These are phyloP conservation scores for Erysimum cheiranthoides DNA, from an alignment of 345 rosid species.

Conservation along the genomic window DNA sequence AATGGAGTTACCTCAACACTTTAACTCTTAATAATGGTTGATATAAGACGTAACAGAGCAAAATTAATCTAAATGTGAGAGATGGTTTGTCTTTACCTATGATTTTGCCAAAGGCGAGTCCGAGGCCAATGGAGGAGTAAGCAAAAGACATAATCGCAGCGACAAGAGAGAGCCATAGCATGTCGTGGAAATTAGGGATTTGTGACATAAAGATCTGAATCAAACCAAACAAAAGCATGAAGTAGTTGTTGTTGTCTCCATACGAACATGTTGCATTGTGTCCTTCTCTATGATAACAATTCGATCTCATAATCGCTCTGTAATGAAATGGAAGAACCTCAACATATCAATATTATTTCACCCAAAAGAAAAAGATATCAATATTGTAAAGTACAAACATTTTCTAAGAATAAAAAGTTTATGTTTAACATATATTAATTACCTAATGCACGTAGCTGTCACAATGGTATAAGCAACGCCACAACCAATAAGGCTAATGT, in stretches of 20 bases:
- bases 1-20: too few relatives aligned
- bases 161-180: conserved; percentile 45
- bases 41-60: too few relatives aligned
- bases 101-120: conserved; percentile 41
- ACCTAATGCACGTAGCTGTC: conserved; percentile 69
- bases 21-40: too few relatives aligned
- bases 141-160: conserved; percentile 51
- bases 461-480: conserved; percentile 70
- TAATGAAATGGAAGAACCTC: background rate
- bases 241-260: conserved; percentile 53
- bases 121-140: conserved; percentile 47
- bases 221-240: conserved; percentile 64
- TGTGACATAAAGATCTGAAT: conserved; percentile 53
- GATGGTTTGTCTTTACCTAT: conserved; percentile 15
- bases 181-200: conserved; percentile 52
- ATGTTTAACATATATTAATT: conserved; percentile 36
- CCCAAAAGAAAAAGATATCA: background rate
- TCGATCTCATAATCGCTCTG: conserved; percentile 58
- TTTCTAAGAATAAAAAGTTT: background rate
- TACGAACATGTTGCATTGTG: conserved; percentile 51
- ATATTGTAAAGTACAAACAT: background rate
- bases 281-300: conserved; percentile 61
- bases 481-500: conserved; percentile 54
- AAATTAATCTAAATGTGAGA: background rate
- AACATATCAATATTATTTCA: background rate